phyloP scores from a whole-genome alignment of 1,284 basidiomycete genomes.

The Abortiporus biennis region DNA sequence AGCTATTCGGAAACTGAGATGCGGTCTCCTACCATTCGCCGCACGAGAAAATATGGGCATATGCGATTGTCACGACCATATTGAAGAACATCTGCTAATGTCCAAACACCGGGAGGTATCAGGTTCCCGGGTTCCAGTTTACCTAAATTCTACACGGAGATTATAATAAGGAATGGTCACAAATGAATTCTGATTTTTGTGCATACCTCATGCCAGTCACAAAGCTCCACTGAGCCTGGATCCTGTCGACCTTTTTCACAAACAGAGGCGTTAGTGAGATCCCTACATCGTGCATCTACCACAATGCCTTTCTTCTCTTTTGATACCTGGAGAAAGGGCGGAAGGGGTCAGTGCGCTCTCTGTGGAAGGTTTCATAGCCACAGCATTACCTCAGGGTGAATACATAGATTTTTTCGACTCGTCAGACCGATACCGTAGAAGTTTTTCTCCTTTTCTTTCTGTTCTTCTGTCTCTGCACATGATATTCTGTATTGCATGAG shows the following conservation, averaged over 20 bases:
- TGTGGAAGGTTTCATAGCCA: background rate
- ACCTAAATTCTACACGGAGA: conserved; percentile 52
- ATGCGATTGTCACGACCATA: conserved; percentile 83
- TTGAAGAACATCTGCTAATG: conserved; percentile 89
- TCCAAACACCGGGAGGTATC: conserved; percentile 89
- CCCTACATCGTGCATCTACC: conserved; percentile 95
- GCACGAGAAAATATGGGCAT: conserved; percentile 96
- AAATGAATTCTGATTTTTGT: conserved; percentile 1
- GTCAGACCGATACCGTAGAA: conserved; percentile 93
- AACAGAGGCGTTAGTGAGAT: conserved; percentile 84
- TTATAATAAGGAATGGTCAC: background rate
- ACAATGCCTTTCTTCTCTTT: conserved; percentile 98
- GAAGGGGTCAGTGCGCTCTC: no score
- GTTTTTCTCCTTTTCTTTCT: conserved; percentile 73
- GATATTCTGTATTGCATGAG: conserved; percentile 86
- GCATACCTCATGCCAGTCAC: conserved; percentile 91
- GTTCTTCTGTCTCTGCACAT: conserved; percentile 66
- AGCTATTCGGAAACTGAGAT: conserved; percentile 1
- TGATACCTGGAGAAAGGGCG: conserved; percentile 64
- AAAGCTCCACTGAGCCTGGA: conserved; percentile 90
- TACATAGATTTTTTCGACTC: conserved; percentile 94
- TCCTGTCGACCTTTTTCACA: conserved; percentile 85
- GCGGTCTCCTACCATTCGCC: conserved; percentile 75
- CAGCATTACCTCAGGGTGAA: conserved; percentile 87
- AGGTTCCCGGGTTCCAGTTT: conserved; percentile 82